These are phyloP conservation scores for Cladochytrium replicatum DNA, from an alignment of 192 early-diverging fungal species.

Conservation along the genomic window DNA sequence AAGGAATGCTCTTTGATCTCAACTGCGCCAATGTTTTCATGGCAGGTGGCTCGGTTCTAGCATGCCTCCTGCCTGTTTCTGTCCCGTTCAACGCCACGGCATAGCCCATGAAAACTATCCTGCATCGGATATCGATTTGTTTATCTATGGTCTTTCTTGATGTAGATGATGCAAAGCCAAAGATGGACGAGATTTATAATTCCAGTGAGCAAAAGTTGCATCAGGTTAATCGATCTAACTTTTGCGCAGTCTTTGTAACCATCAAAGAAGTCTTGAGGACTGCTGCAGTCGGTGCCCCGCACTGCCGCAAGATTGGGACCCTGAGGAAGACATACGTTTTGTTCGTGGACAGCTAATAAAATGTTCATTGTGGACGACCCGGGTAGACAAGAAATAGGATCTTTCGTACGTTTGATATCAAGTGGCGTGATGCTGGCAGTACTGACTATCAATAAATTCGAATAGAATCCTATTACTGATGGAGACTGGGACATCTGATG, in stretches of 20 bases:
- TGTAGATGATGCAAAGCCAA: constrained; percentile 29
- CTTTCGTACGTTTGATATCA: constrained; percentile 1
- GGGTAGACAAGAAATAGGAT: constrained; percentile 20
- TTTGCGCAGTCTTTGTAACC: constrained; percentile 16
- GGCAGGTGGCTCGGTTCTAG: constrained; percentile 17
- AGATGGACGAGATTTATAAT: constrained; percentile 26
- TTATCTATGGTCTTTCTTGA: constrained; percentile 32
- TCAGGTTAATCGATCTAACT: constrained; percentile 1
- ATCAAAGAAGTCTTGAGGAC: constrained; percentile 20
- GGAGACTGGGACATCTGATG: constrained; percentile 16
- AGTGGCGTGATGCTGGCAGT: too few species aligned
- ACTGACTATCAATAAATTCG: too few species aligned
- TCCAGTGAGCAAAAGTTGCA: constrained; percentile 1
- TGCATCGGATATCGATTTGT: constrained; percentile 27
- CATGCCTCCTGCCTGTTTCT: constrained; percentile 9
- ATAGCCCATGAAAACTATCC: constrained; percentile 4
- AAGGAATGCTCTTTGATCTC: neutral
- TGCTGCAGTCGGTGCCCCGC: constrained; percentile 16
- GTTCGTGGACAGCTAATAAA: constrained; percentile 12
- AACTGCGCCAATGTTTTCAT: constrained; percentile 20
- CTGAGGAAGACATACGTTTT: constrained; percentile 9
- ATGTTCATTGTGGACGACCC: constrained; percentile 20
- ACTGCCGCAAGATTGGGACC: constrained; percentile 7
- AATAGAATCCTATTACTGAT: constrained; percentile 22
- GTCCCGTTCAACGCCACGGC: neutral